Evolutionary conservation across 106 monocot species (phyloP), one percentile per base, ranked within the genome.

Genomic region (Dendrobium chrysotoxum): DNA sequence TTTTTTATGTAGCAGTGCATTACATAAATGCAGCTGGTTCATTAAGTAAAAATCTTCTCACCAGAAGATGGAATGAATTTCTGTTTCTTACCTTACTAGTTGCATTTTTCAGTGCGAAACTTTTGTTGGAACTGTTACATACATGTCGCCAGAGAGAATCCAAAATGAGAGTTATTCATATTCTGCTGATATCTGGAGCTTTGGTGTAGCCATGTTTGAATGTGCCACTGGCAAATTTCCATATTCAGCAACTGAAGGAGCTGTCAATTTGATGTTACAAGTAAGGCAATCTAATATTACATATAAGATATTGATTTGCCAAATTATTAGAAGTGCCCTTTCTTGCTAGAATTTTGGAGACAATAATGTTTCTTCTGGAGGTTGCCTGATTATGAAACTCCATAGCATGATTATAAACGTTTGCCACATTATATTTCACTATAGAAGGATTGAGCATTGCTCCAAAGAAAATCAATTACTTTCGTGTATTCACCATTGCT

Each of bases 121-220:
- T 70, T 99, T 99, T 90, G 93, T 99, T 70, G 99, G 99, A 45
- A 99, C 99, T 0, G 99, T 99, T 40, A 99, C 95, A 15, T 99
- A 99, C 83, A 99, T 99, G 99, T 99, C 99, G 28, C 99, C 99
- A 80, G 99, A 99, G 86, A 89, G 99, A 82, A 99, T 99, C 75
- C 86, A 89, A 72, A 99, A 92, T 76, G 95, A 99, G 64, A 84
- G 58, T 79, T 99, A 99, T 78, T 99, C 95, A 57, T 99, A 91
- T 40, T 84, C 99, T 42, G 99, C 99, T 88, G 99, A 99, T 78
- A 95, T 99, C 81, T 99, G 95, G 99, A 99, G 99, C 77, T 88
- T 99, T 81, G 99, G 99, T 28, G 81, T 99, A 84, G 50, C 91
- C 46, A 79, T 99, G 79, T 85, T 99, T 58, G 95, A 99, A 77